Base-by-base conservation (phyloP, 768 basidiomycete species). In the Russula griseocarnosa region DNA sequence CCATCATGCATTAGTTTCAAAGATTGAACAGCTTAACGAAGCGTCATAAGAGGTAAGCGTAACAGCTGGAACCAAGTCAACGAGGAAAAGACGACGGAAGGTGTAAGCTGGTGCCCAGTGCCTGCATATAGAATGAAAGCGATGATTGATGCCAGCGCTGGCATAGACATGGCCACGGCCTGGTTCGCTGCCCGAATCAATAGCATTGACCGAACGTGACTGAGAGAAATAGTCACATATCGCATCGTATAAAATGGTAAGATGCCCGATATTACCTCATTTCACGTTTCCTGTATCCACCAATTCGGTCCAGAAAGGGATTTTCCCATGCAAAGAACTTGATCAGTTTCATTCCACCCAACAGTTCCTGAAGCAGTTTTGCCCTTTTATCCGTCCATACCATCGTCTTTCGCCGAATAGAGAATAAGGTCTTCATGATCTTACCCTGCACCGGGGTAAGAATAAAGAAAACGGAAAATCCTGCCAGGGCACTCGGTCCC, bases 291-390 rank as follows among this genome's bases (percentile, higher is more conserved):
- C 95, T 80, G 70, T 88, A 89, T 47, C 82, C 82, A 32, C 81
- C 80, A 30, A 97, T 81, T 51, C 87, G 84, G 16, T 83, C 77
- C 26, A 96, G 79, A 74, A 93, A 95, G 0, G 94, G 91, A 1
- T 74, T 70, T 70, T 94, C 92, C 92, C 92, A 94, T 7, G 90
- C 86, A 74, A 95, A 95, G 73, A 87, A 87, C 74, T 97, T 97
- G 81, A 97, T 90, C 65, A 97, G 83, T 67, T 91, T 88, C 84
- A 97, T 95, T 0, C 91, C 90, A 16, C 87, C 86, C 0, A 97
- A 76, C 1, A 98, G 79, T 72, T 98, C 95, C 73, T 95, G 94
- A 13, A 97, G 81, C 4, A 94, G 76, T 71, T 92, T 94, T 18
- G 90, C 89, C 13, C 95, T 84, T 71, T 89, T 90, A 71, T 98